phyloP scores from a whole-genome alignment of 2,329 filamentous ascomycete genomes.

The Alternaria longipes region DNA sequence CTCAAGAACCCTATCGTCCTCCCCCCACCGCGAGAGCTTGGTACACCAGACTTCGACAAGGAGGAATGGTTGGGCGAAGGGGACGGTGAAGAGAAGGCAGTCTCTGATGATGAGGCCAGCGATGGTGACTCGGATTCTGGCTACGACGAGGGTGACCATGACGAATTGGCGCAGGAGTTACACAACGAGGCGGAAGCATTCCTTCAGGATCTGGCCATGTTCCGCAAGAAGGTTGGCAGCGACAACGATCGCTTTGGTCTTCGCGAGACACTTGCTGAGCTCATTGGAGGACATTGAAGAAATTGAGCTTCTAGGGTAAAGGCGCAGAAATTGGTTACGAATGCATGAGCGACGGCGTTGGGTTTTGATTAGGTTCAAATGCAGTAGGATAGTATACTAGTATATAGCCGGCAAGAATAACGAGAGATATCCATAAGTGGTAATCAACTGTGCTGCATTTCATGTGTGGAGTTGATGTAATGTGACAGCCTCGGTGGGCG shows the following conservation, averaged over 20 bases:
- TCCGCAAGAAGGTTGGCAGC: constrained; percentile 85
- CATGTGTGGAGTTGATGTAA: not conserved
- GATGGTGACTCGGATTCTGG: constrained; percentile 57
- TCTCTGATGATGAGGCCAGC: constrained; percentile 45
- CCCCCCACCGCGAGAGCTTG: constrained; percentile 47
- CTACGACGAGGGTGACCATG: constrained; percentile 68
- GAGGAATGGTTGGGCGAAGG: constrained; percentile 37
- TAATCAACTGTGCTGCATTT: not conserved
- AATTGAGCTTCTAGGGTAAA: not conserved
- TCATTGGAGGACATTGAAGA: constrained; percentile 19
- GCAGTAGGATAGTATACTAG: constrained; percentile 8
- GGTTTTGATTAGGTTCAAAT: constrained; percentile 4
- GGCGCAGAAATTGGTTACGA: constrained; percentile 28
- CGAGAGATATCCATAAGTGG: not conserved
- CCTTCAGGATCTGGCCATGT: constrained; percentile 79
- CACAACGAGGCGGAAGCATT: constrained; percentile 88
- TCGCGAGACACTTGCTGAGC: constrained; percentile 32
- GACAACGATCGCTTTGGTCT: constrained; percentile 73
- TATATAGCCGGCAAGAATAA: constrained; percentile 17
- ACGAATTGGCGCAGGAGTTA: constrained; percentile 67
- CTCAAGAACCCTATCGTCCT: constrained; percentile 89
- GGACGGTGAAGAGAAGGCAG: constrained; percentile 33
- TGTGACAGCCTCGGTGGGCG: constrained; percentile 7
- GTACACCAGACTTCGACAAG: constrained; percentile 45
- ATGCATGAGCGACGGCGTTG: constrained; percentile 48